Evolutionary conservation across 73 alveolate genomes (phyloP), one percentile per base, ranked within the genome.

Genomic region (Paramecium tetraurelia): DNA sequence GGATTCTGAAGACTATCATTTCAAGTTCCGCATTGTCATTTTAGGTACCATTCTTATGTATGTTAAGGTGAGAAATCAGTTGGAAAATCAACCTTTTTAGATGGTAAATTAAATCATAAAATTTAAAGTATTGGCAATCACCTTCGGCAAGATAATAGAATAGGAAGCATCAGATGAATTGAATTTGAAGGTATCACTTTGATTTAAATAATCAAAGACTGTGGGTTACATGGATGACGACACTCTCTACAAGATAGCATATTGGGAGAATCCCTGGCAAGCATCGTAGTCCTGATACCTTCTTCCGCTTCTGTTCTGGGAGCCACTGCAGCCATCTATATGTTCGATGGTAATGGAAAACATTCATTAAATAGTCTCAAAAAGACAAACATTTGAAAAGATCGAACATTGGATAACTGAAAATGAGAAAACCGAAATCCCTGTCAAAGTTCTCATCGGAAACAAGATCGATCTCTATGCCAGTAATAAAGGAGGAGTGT

Each of bases 261-360:
- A 96, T 94, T 98, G 99, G 97, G 99, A 98, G 95, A 96, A 96
- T 98, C 92, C 99, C 99, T 43, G 99, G 99, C 31, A 97, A 98
- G 86, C 99, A 98, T 85, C 92, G 99, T 33, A 98, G 97, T 92
- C 97, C 96, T 76, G 97, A 96, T 83, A 97, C 96, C 86, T 92
- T 98, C 76, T 97, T 96, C 93, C 95, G 98, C 59, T 98, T 95
- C 92, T 96, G 99, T 94, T 94, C 92, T 96, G 85, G 99, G 99
- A 69, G 97, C 99, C 0, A 98, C 99, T 20, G 99, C 99, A 12
- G 98, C 98, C 33, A 93, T 98, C 24, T 97, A 96, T 92, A 93
- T 98, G 86, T 98, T 97, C 92, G 99, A 98, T 92, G 92, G 96
- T 93, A 92, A 41, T 38, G 27, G 11, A 1, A 12, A 7, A 2